Percentiles rank a stretch among this genome's conserved stretches.
These are phyloP conservation scores for Gossypium anomalum DNA, from an alignment of 345 rosid genomes.

Conservation along the genomic window DNA sequence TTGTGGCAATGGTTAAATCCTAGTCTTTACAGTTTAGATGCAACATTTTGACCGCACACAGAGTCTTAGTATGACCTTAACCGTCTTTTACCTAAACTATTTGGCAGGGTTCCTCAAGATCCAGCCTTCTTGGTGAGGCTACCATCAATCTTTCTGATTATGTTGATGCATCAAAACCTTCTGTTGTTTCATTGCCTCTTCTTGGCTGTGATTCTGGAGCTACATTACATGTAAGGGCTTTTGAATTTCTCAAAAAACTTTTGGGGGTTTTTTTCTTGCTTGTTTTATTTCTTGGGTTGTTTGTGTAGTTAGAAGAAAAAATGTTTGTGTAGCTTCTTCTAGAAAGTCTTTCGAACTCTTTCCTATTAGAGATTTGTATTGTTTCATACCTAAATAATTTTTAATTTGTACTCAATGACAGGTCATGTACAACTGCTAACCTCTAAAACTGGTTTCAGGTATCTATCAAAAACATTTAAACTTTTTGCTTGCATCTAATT, in stretches of 20 bases:
- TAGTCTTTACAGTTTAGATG: constrained; percentile 7
- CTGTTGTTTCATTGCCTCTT: constrained; percentile 57
- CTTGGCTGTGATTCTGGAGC: constrained; percentile 86
- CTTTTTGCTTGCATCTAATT: constrained; percentile 14
- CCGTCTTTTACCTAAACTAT: constrained; percentile 20
- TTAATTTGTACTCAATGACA: constrained; percentile 30
- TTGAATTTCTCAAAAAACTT: constrained; percentile 13
- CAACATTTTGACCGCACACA: neutral
- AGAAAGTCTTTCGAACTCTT: neutral
- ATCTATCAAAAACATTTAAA: constrained; percentile 17
- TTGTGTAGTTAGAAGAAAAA: neutral
- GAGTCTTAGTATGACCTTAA: constrained; percentile 1
- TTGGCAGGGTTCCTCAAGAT: constrained; percentile 80
- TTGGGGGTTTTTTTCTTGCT: constrained; percentile 3
- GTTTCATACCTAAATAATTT: neutral
- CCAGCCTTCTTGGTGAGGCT: constrained; percentile 92
- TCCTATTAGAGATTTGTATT: constrained; percentile 2
- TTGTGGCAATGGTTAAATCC: constrained; percentile 69
- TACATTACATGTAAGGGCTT: constrained; percentile 75
- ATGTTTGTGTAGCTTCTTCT: neutral
- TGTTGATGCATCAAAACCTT: constrained; percentile 84
- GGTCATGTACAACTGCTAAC: constrained; percentile 92
- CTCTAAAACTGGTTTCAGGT: constrained; percentile 96
- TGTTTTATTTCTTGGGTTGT: neutral
- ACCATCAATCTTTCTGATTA: constrained; percentile 84